phyloP scores from a whole-genome alignment of 169 alveolate genomes.

The Babesia ovata region DNA sequence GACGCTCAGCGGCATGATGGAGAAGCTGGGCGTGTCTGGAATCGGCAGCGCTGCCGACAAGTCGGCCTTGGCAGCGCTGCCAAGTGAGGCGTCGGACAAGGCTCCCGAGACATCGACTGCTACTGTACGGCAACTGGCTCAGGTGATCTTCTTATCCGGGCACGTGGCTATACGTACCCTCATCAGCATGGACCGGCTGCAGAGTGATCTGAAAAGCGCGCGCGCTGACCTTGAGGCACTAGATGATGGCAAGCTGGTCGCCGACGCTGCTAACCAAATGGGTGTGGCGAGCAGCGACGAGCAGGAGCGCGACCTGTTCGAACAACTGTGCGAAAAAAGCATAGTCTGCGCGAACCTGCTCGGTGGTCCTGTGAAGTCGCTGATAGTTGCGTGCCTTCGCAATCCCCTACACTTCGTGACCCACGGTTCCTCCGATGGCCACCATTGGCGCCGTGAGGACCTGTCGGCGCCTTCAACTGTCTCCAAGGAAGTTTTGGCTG shows the following conservation, averaged over 20 bases:
- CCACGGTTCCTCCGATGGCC: not conserved
- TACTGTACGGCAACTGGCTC: conserved; percentile 41
- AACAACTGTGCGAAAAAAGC: conserved; percentile 46
- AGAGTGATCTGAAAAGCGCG: conserved; percentile 45
- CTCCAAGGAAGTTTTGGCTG: not conserved
- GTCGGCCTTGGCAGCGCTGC: not conserved
- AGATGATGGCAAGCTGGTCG: conserved; percentile 14
- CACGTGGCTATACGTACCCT: conserved; percentile 66
- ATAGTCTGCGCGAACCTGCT: conserved; percentile 60
- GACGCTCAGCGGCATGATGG: conserved; percentile 14
- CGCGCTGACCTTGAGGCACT: conserved; percentile 47
- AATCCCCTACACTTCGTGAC: conserved; percentile 40
- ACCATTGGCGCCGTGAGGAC: conserved; percentile 6
- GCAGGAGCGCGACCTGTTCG: conserved; percentile 61
- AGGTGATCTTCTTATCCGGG: conserved; percentile 57
- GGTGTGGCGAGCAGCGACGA: conserved; percentile 69
- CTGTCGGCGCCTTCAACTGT: not conserved
- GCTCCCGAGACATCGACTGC: not conserved
- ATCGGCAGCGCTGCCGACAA: no score
- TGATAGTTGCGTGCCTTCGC: conserved; percentile 39
- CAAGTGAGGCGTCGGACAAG: no score
- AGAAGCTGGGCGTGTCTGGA: not conserved
- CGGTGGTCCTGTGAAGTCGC: conserved; percentile 53
- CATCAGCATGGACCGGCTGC: conserved; percentile 46
- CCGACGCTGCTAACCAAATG: conserved; percentile 44